Evolutionary conservation across 2,329 filamentous ascomycete species (phyloP).

Genomic region (Sordariomycetes sp.): DNA sequence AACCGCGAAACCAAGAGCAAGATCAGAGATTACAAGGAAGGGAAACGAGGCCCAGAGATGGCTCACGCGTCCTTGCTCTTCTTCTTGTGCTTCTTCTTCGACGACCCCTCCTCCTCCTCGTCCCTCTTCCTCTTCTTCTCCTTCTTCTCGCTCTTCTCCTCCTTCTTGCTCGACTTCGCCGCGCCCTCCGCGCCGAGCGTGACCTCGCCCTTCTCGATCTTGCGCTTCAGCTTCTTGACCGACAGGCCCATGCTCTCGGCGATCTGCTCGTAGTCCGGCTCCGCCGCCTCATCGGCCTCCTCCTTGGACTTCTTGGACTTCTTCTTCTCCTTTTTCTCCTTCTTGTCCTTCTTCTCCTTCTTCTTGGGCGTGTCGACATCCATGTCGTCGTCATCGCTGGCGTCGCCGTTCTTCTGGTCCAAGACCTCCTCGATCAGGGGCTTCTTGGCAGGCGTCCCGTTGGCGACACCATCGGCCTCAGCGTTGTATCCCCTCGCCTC

Average conservation of each 20-base stretch:
- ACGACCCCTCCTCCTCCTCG: conserved; percentile 24
- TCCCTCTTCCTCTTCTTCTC: conserved; percentile 45
- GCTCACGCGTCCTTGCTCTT: conserved; percentile 17
- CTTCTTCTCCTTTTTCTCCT: conserved; percentile 25
- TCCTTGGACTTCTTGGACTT: conserved; percentile 23
- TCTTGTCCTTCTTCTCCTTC: conserved; percentile 31
- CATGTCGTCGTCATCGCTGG: conserved; percentile 21
- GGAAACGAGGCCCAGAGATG: background rate
- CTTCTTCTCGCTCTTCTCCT: conserved; percentile 35
- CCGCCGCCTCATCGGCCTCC: conserved; percentile 35
- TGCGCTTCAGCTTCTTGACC: conserved; percentile 67
- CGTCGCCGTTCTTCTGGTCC: conserved; percentile 10
- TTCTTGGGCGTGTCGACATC: conserved; percentile 23
- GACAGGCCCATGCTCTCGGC: conserved; percentile 60
- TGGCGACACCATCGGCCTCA: conserved; percentile 74
- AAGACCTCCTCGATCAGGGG: conserved; percentile 36
- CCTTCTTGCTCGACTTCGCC: conserved; percentile 61
- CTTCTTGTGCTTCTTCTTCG: conserved; percentile 47
- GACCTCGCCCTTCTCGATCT: conserved; percentile 67
- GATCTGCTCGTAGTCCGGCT: conserved; percentile 45
- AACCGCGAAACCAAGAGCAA: background rate
- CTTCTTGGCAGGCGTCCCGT: conserved; percentile 23
- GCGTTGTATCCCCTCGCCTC: conserved; percentile 90
- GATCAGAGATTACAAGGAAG: background rate
- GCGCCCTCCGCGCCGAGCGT: conserved; percentile 54